These are phyloP conservation scores for Ilex aquifolium DNA, from an alignment of 257 asterid species.

Conservation along the genomic window DNA sequence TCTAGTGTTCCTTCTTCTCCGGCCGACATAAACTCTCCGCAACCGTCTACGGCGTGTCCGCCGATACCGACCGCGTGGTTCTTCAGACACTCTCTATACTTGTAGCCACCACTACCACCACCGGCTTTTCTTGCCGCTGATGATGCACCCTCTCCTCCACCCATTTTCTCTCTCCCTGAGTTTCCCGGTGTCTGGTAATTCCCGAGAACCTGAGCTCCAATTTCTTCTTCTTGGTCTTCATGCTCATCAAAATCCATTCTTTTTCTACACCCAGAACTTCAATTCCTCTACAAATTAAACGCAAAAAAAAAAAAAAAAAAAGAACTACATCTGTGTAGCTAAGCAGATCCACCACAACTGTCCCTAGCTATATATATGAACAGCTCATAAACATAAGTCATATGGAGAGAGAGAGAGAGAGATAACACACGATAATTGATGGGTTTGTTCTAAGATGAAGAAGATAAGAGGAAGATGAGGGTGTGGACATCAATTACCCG, in stretches of 20 bases:
- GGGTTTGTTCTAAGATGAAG: constrained; percentile 31
- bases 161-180: not conserved
- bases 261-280: not conserved
- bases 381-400: not conserved
- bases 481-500: constrained; percentile 48
- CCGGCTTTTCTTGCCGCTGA: not conserved
- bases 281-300: not conserved
- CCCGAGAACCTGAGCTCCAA: not conserved
- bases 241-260: constrained; percentile 30
- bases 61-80: constrained; percentile 80
- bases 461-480: constrained; percentile 38
- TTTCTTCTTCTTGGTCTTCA: constrained; percentile 34
- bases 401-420: not conserved
- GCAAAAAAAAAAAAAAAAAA: not conserved
- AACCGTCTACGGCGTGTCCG: constrained; percentile 71
- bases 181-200: constrained; percentile 11
- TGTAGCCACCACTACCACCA: constrained; percentile 1
- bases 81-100: constrained; percentile 61
- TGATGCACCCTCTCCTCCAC: constrained; percentile 12
- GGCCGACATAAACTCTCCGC: constrained; percentile 71
- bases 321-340: not conserved
- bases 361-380: not conserved
- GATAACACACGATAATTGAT: constrained; percentile 19
- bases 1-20: constrained; percentile 68
- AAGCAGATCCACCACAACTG: not conserved